Evolutionary conservation across 129 eudicot species (phyloP).

Genomic region (Escallonia rubra): DNA sequence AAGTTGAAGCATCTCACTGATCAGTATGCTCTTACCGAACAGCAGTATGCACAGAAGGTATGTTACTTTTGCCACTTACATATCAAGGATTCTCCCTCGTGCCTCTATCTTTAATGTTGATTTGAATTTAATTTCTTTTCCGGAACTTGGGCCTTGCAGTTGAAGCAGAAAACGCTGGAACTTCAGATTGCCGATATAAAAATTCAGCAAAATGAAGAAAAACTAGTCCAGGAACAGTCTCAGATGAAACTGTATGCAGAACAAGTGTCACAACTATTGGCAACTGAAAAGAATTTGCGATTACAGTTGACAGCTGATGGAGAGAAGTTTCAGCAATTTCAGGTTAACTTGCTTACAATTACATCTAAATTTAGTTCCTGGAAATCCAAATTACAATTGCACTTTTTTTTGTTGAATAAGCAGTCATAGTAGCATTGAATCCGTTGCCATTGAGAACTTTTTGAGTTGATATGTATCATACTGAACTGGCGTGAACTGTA

Average conservation of each 20-base stretch:
- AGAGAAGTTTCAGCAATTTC: conserved; percentile 95
- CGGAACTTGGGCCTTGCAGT: conserved; percentile 35
- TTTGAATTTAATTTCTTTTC: conserved; percentile 5
- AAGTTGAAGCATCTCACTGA: conserved; percentile 84
- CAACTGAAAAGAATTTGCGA: conserved; percentile 89
- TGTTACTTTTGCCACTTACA: conserved; percentile 3
- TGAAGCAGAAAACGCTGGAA: conserved; percentile 87
- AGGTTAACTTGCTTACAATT: conserved; percentile 31
- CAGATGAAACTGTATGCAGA: conserved; percentile 92
- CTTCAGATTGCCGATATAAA: conserved; percentile 93
- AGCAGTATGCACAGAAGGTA: conserved; percentile 76
- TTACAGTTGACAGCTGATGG: conserved; percentile 87
- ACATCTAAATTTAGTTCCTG: background rate
- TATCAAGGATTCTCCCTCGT: background rate
- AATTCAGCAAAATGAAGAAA: conserved; percentile 86
- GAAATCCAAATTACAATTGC: too few species aligned
- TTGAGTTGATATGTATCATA: too few species aligned
- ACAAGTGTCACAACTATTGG: conserved; percentile 72
- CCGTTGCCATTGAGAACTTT: too few species aligned
- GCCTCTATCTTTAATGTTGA: conserved; percentile 3
- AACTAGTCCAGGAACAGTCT: conserved; percentile 60
- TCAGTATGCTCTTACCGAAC: conserved; percentile 76
- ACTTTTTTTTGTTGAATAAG: too few species aligned
- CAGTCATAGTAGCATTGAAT: too few species aligned
- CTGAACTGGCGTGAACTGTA: too few species aligned